A percentile compares a stretch with the other conserved stretches of the same genome.
Evolutionary conservation across 2,329 filamentous ascomycete genomes (phyloP).

Genomic region (Blastomyces emzantsi): DNA sequence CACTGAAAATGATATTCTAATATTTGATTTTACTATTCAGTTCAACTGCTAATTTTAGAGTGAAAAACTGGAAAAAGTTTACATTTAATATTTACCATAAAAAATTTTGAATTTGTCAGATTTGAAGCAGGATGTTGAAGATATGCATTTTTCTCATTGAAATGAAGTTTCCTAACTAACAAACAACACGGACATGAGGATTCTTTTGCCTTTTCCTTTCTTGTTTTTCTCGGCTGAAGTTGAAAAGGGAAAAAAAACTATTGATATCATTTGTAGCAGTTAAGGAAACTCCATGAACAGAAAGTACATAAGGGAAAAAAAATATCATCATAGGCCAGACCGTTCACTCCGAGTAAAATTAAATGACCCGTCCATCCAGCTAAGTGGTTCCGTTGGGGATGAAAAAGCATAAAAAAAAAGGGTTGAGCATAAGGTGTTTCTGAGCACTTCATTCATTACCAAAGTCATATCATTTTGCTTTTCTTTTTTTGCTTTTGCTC

Average conservation of each 20-base stretch:
- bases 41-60: no score
- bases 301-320: not conserved
- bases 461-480: conserved; percentile 3
- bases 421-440: not conserved
- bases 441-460: not conserved
- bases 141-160: no score
- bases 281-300: not conserved
- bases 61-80: no score
- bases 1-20: no score
- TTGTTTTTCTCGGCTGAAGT: not conserved
- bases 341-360: not conserved
- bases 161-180: no score
- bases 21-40: no score
- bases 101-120: no score
- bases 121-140: no score
- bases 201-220: not conserved
- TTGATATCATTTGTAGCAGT: conserved; percentile 1
- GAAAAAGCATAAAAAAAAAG: not conserved
- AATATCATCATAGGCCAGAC: not conserved
- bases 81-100: no score
- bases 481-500: not conserved
- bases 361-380: not conserved
- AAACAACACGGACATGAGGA: no score
- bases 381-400: not conserved
- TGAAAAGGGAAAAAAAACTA: not conserved